A percentile compares a stretch with the other conserved stretches of the same genome.
phyloP scores from a whole-genome alignment of 2,329 filamentous ascomycete genomes.

The Ceratocystis eucalypticola region DNA sequence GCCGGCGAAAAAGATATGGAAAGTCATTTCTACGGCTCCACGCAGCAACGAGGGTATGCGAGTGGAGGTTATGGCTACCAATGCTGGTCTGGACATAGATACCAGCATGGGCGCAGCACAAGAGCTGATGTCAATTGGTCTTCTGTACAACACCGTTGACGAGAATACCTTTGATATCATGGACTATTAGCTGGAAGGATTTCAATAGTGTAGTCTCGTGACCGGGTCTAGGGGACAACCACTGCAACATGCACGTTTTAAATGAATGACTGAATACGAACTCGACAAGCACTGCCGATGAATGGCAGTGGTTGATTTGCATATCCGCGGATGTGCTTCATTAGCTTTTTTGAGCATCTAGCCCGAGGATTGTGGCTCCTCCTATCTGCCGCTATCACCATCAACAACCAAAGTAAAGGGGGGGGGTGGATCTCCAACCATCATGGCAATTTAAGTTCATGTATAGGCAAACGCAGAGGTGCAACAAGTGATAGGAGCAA shows the following conservation, averaged over 20 bases:
- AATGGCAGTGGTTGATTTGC: not conserved
- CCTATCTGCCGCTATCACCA: too few species aligned
- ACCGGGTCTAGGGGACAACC: not conserved
- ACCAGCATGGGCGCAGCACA: slow-evolving; percentile 69
- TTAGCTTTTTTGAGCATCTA: too few species aligned
- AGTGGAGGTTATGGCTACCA: slow-evolving; percentile 58
- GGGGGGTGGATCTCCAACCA: too few species aligned
- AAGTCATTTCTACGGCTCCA: slow-evolving; percentile 50
- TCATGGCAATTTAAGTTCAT: too few species aligned
- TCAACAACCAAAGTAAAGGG: too few species aligned
- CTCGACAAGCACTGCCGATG: not conserved
- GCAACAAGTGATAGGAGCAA: too few species aligned
- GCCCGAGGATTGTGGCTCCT: too few species aligned
- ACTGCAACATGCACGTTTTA: not conserved
- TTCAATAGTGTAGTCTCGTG: not conserved
- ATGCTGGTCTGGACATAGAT: slow-evolving; percentile 48
- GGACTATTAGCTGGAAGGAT: slow-evolving; percentile 39
- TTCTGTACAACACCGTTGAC: slow-evolving; percentile 84
- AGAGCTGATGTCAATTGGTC: slow-evolving; percentile 57
- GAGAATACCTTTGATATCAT: slow-evolving; percentile 84
- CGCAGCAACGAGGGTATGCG: slow-evolving; percentile 75
- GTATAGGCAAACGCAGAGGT: too few species aligned
- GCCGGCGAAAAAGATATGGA: slow-evolving; percentile 56
- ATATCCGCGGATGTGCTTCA: too few species aligned
- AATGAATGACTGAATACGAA: slow-evolving; percentile 3